These are phyloP conservation scores for Arachis monticola DNA, from an alignment of 331 rosid species.

Conservation along the genomic window DNA sequence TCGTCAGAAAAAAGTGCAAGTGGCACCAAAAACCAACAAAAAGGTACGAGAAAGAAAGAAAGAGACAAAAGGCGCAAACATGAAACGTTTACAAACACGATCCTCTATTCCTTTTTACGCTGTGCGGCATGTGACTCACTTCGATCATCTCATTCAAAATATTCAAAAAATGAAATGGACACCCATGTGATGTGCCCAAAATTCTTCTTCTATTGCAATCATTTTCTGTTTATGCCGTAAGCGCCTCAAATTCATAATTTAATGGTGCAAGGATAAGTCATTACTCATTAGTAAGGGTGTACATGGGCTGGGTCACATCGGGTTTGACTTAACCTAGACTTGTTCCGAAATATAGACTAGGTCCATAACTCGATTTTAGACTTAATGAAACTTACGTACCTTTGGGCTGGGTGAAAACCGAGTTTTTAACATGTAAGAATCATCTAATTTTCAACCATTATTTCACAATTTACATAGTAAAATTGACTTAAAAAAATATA, in stretches of 20 bases:
- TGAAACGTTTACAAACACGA: not conserved
- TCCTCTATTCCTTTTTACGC: slow-evolving; percentile 8
- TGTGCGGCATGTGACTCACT: slow-evolving; percentile 30
- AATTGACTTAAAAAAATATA: too few species aligned
- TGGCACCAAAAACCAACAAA: not conserved
- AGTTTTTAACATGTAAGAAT: too few species aligned
- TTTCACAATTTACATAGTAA: too few species aligned
- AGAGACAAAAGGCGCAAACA: slow-evolving; percentile 38
- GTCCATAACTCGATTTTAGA: too few species aligned
- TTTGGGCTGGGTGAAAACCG: too few species aligned
- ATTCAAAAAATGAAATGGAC: not conserved
- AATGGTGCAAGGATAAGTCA: too few species aligned
- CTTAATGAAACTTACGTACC: too few species aligned
- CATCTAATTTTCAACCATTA: too few species aligned
- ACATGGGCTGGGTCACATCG: too few species aligned
- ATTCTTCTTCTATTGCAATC: not conserved
- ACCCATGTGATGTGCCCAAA: slow-evolving; percentile 2
- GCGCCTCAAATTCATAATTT: not conserved
- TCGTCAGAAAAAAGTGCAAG: not conserved
- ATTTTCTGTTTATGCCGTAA: not conserved
- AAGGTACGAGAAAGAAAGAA: slow-evolving; percentile 18
- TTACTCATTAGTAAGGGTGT: too few species aligned
- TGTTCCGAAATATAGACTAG: too few species aligned
- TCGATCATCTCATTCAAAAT: not conserved
- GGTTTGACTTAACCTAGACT: too few species aligned